phyloP scores from a whole-genome alignment of 192 early-diverging fungal species.

The Umbelopsis sp. region DNA sequence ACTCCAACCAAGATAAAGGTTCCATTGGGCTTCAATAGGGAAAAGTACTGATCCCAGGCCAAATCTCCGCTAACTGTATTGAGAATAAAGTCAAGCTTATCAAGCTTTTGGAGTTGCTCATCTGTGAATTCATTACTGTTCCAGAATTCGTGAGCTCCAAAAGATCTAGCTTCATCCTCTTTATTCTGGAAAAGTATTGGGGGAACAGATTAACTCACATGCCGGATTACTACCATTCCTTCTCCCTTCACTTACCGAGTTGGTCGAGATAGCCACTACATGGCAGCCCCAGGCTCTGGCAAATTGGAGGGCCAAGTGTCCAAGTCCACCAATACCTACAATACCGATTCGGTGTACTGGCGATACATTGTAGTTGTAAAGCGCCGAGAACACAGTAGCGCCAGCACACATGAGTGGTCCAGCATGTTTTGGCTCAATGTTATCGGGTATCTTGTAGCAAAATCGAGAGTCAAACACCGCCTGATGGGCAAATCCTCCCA shows the following conservation, averaged over 20 bases:
- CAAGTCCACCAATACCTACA: slow-evolving; percentile 80
- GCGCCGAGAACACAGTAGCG: slow-evolving; percentile 71
- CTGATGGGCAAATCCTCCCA: slow-evolving; percentile 66
- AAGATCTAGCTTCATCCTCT: slow-evolving; percentile 52
- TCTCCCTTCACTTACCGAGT: background rate
- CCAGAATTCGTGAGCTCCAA: slow-evolving; percentile 60
- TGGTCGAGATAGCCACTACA: slow-evolving; percentile 53
- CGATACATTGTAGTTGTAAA: slow-evolving; percentile 61
- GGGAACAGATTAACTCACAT: background rate
- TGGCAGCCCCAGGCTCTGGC: slow-evolving; percentile 49
- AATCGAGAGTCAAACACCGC: slow-evolving; percentile 44
- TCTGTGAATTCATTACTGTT: slow-evolving; percentile 39
- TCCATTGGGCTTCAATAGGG: slow-evolving; percentile 37
- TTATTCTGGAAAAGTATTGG: slow-evolving; percentile 32
- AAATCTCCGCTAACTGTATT: slow-evolving; percentile 43
- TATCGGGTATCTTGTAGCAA: slow-evolving; percentile 62
- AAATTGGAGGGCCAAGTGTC: slow-evolving; percentile 70
- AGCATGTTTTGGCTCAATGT: slow-evolving; percentile 56
- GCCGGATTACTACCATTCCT: background rate
- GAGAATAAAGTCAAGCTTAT: slow-evolving; percentile 52
- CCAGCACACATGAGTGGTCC: slow-evolving; percentile 85
- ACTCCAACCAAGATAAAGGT: slow-evolving; percentile 28
- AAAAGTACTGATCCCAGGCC: slow-evolving; percentile 41
- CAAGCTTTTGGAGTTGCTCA: slow-evolving; percentile 12
- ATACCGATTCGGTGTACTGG: slow-evolving; percentile 71